These are phyloP conservation scores for Sarocladiaceae sp. DNA, from an alignment of 2,329 filamentous ascomycete genomes.

Conservation along the genomic window DNA sequence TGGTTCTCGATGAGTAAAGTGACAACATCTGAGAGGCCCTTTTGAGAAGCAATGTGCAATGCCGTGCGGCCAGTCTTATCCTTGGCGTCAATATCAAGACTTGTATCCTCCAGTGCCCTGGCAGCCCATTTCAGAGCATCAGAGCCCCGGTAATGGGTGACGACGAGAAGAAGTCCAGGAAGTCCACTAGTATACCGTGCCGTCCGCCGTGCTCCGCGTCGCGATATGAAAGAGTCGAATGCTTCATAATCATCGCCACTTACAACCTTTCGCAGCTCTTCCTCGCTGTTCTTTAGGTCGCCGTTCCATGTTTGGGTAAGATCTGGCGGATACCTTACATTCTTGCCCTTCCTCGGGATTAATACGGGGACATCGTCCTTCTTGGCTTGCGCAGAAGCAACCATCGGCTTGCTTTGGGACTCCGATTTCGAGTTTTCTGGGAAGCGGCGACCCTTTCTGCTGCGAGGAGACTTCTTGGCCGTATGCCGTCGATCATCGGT, in stretches of 20 bases:
- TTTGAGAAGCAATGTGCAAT: not conserved
- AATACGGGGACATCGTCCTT: no score
- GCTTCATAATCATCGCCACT: not conserved
- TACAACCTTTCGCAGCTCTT: not conserved
- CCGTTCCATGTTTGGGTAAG: no score
- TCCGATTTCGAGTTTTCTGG: no score
- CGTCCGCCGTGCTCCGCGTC: no score
- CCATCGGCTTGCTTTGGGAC: no score
- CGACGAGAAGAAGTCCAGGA: not conserved
- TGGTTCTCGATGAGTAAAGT: not conserved
- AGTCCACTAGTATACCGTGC: not conserved
- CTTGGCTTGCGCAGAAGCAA: no score
- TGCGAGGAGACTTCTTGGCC: not conserved
- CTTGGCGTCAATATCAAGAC: not conserved
- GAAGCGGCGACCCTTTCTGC: not conserved
- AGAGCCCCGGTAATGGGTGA: no score
- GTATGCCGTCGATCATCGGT: no score
- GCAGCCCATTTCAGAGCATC: no score
- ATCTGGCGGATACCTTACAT: no score
- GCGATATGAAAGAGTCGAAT: not conserved
- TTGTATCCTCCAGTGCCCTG: no score
- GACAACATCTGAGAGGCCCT: not conserved
- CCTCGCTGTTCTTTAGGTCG: conserved; percentile 1
- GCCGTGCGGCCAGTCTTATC: conserved; percentile 2
- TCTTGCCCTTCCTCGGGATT: no score